Base-by-base conservation (phyloP, 164 flowering plant species). In the Houttuynia cordata region DNA sequence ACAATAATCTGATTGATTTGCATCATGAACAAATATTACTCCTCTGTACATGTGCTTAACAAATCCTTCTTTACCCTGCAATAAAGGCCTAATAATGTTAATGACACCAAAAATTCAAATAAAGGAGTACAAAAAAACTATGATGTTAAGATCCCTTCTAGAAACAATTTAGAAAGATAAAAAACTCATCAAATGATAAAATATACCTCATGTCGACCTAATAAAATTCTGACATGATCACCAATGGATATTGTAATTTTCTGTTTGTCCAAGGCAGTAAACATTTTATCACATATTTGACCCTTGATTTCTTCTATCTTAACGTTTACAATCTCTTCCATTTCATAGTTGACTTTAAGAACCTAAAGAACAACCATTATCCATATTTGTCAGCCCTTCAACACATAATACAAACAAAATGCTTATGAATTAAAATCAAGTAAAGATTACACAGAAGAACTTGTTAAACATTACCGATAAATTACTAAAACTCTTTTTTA, bases 1-100 rank as follows among this genome's bases (percentile, higher is more conserved):
- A 74, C 75, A 75, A 76, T 81, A 77, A 69, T 86, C 96, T 60
- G 61, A 62, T 65, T 80, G 87, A 66, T 67, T 80, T 64, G 81
- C 79, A 77, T 83, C 86, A 73, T 75, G 74, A 19, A 91, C 62
- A 71, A 94, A 94, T 34, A 91, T 45, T 4, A 67, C 69, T 24
- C 91, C 93, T 69, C 75, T 71, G 68, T 83, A 86, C 41, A 94
- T 80, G 59, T 82, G 81, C 79, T 71, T 90, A 37, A 85, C 80
- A 70, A 79, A 63, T 40, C 97, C 99, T 79, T 83, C 78, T 68
- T 69, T 78, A 61, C 73, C 99, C 99, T 91, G 83, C 68, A 79
- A 71, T 64, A 7, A 42, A 12, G 17, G 14, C 49, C 14, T 14
- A 10, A 45, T 2, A 45, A 17, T 0, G 2, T 45, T 45, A 17